phyloP scores from a whole-genome alignment of 2,329 filamentous ascomycete genomes.

The Xylaria sp. region DNA sequence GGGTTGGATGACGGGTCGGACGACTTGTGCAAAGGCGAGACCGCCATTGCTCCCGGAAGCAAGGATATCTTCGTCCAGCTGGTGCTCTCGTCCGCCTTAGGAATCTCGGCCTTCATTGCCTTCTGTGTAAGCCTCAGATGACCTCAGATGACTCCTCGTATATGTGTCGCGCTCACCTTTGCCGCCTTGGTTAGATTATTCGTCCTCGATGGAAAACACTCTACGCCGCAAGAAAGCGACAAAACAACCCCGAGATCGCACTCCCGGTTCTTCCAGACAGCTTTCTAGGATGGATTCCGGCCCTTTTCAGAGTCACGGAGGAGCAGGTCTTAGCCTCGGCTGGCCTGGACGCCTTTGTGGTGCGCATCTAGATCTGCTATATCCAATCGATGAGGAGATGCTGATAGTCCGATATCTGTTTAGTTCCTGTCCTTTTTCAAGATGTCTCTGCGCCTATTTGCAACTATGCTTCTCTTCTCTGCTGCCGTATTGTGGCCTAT shows the following conservation, averaged over 20 bases:
- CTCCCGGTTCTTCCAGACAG: constrained; percentile 84
- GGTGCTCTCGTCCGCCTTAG: constrained; percentile 75
- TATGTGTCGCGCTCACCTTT: constrained; percentile 24
- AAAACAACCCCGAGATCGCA: constrained; percentile 65
- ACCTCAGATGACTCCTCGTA: background rate
- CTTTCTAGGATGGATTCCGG: constrained; percentile 93
- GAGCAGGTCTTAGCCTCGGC: constrained; percentile 90
- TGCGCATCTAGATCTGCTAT: constrained; percentile 58
- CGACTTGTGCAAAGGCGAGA: constrained; percentile 39
- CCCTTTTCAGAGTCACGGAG: constrained; percentile 84
- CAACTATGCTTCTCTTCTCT: constrained; percentile 82
- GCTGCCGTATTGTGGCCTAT: constrained; percentile 84
- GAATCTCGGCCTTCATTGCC: constrained; percentile 74
- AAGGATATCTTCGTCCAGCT: constrained; percentile 72
- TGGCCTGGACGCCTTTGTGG: constrained; percentile 91
- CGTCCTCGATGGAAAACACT: constrained; percentile 91
- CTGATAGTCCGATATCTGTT: constrained; percentile 48
- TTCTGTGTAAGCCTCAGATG: constrained; percentile 79
- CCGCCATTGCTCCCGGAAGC: constrained; percentile 48
- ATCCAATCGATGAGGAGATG: constrained; percentile 1
- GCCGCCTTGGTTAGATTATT: constrained; percentile 67
- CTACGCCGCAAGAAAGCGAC: constrained; percentile 88
- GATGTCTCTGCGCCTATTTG: constrained; percentile 87
- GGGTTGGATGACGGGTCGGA: constrained; percentile 32
- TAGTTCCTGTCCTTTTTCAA: constrained; percentile 92